phyloP scores from a whole-genome alignment of 78 protist genomes.

The Tieghemostelium lacteum region DNA sequence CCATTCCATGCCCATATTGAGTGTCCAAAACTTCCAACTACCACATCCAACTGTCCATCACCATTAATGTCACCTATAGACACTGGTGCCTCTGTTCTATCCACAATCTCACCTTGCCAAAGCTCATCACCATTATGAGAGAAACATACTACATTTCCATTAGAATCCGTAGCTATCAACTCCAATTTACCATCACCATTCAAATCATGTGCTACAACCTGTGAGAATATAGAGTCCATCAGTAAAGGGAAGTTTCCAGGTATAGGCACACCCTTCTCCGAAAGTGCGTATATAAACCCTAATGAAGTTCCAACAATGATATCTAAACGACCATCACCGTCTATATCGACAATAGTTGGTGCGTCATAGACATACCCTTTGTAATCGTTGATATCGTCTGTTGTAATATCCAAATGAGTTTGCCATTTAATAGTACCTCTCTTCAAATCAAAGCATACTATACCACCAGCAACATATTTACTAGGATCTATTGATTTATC shows the following conservation, averaged over 20 bases:
- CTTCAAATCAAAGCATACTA: conserved; percentile 71
- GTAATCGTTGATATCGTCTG: conserved; percentile 6
- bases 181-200: conserved; percentile 90
- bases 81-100: conserved; percentile 71
- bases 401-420: conserved; percentile 82
- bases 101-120: conserved; percentile 63
- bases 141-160: conserved; percentile 78
- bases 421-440: conserved; percentile 64
- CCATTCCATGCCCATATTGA: conserved; percentile 88
- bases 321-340: conserved; percentile 85
- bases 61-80: conserved; percentile 91
- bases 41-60: conserved; percentile 92
- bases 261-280: conserved; percentile 46
- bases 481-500: conserved; percentile 5
- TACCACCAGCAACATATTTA: conserved; percentile 92
- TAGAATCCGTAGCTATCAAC: conserved; percentile 75
- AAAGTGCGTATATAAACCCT: conserved; percentile 84
- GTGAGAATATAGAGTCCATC: conserved; percentile 89
- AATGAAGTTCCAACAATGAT: conserved; percentile 77
- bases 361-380: conserved; percentile 83
- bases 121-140: conserved; percentile 34
- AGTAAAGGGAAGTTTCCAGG: conserved; percentile 72
- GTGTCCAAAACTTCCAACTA: conserved; percentile 83
- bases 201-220: conserved; percentile 83
- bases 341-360: conserved; percentile 91